Evolutionary conservation across 2,329 filamentous ascomycete species (phyloP).

Genomic region (Rutstroemia sp.): DNA sequence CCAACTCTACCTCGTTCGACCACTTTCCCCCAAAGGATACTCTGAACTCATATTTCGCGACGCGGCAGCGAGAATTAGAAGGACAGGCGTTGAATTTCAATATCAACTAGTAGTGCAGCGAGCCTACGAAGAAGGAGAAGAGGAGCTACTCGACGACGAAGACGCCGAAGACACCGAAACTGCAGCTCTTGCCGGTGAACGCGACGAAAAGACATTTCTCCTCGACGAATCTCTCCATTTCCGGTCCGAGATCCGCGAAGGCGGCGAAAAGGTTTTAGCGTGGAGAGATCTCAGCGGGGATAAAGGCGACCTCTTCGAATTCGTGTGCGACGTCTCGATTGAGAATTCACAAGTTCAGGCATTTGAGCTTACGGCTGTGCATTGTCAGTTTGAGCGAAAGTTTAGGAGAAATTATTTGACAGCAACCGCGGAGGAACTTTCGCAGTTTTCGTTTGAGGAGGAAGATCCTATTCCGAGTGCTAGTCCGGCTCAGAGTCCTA

Average conservation of each 20-base stretch:
- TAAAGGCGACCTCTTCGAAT: slow-evolving; percentile 92
- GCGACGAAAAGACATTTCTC: slow-evolving; percentile 95
- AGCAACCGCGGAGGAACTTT: slow-evolving; percentile 73
- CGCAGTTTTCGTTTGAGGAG: slow-evolving; percentile 71
- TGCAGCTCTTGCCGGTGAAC: slow-evolving; percentile 68
- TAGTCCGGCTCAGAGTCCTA: slow-evolving; percentile 50
- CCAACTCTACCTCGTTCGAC: slow-evolving; percentile 94
- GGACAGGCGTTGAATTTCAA: slow-evolving; percentile 90
- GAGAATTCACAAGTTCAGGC: slow-evolving; percentile 63
- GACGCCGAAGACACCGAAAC: slow-evolving; percentile 69
- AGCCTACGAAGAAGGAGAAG: slow-evolving; percentile 95
- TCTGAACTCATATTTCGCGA: slow-evolving; percentile 99
- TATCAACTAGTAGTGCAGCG: slow-evolving; percentile 96
- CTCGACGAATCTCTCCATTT: slow-evolving; percentile 91
- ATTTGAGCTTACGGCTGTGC: slow-evolving; percentile 75
- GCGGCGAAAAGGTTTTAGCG: slow-evolving; percentile 78
- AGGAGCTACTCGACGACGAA: slow-evolving; percentile 83
- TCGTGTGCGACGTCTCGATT: slow-evolving; percentile 78
- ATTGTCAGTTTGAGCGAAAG: slow-evolving; percentile 98
- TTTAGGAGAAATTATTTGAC: slow-evolving; percentile 73
- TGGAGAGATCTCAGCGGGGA: slow-evolving; percentile 96
- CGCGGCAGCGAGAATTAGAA: slow-evolving; percentile 82
- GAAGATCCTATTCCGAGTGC: slow-evolving; percentile 58
- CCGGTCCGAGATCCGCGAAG: slow-evolving; percentile 72
- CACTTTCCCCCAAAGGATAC: slow-evolving; percentile 91